Base-by-base conservation (phyloP, 1,284 basidiomycete genomes). In the Austroboletus niveus region DNA sequence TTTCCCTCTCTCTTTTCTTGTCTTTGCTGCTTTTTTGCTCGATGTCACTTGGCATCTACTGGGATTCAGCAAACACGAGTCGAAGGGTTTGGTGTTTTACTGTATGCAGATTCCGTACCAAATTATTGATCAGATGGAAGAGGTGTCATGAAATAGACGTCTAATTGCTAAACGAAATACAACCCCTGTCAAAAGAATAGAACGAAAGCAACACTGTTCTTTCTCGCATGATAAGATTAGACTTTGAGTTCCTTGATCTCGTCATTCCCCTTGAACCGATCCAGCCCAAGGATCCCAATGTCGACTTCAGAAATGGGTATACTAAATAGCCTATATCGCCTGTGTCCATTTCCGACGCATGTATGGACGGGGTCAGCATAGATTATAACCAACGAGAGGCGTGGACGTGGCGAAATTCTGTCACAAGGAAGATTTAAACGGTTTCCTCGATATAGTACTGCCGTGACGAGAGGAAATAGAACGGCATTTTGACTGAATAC, bases 231-330 rank as follows among this genome's bases (percentile, higher is more conserved):
- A 3, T 5, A 53, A 11, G 55, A 31, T 17, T 10, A 49, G 2
- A 46, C 44, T 27, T 39, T 52, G 1, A 47, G 32, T n/a, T 60
- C 61, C n/a, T 49, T 51, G 40, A 38, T 31, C 8, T 59, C 48
- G 8, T 64, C 52, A n/a, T 46, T 52, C 60, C 62, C 64, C 29
- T 27, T 27, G 32, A 60, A 64, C 11, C 52, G 47, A 41, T 66
- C 57, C 4, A 68, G 65, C 38, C 60, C 55, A 9, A 63, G 49
- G 22, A 58, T 52, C 15, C 62, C 51, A 39, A 64, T 56, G 10
- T 63, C 60, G 1, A 55, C 46, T 0, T 65, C 57, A 15, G 51
- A 55, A 5, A 46, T 39, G 0, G 59, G 53, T 17, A 17, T 17
- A 17, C 17, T 53, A 12, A 14, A 32, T 17, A 54, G 14, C 14